Percentiles rank a stretch among this genome's conserved stretches.
phyloP scores from a whole-genome alignment of 345 rosid species.

The Boechera stricta region DNA sequence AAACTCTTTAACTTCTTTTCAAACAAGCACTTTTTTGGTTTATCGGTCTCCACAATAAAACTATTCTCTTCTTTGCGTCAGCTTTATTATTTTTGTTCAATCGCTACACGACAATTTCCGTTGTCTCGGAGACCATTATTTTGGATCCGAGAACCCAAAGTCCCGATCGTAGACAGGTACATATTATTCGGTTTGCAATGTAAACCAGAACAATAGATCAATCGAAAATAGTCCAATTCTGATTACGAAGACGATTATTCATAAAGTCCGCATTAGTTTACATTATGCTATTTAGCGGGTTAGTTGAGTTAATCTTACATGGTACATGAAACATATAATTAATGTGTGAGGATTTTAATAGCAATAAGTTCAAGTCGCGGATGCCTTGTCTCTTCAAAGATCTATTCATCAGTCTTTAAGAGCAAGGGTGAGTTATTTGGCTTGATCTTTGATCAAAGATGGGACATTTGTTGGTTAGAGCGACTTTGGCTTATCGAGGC shows the following conservation, averaged over 20 bases:
- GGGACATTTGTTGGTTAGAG: neutral
- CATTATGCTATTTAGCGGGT: neutral
- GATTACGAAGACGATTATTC: neutral
- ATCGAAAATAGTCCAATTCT: neutral
- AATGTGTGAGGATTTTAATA: neutral
- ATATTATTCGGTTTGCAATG: conserved; percentile 11
- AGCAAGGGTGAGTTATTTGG: neutral
- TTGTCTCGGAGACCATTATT: conserved; percentile 25
- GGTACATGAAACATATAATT: neutral
- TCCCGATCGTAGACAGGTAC: conserved; percentile 5
- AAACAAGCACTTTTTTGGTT: conserved; percentile 33
- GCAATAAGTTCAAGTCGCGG: neutral
- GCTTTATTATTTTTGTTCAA: conserved; percentile 27
- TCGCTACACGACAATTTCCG: conserved; percentile 45
- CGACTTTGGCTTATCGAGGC: neutral
- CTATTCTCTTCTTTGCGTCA: conserved; percentile 52
- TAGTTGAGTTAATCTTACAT: neutral
- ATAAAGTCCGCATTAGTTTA: neutral
- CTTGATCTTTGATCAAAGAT: neutral
- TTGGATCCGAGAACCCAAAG: conserved; percentile 26
- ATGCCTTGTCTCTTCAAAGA: neutral
- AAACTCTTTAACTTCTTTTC: conserved; percentile 42
- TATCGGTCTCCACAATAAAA: conserved; percentile 47
- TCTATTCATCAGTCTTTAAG: neutral
- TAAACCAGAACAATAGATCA: neutral